These are phyloP conservation scores for Helenozyma baotianmanensis DNA, from an alignment of 805 yeast genomes.

Conservation along the genomic window DNA sequence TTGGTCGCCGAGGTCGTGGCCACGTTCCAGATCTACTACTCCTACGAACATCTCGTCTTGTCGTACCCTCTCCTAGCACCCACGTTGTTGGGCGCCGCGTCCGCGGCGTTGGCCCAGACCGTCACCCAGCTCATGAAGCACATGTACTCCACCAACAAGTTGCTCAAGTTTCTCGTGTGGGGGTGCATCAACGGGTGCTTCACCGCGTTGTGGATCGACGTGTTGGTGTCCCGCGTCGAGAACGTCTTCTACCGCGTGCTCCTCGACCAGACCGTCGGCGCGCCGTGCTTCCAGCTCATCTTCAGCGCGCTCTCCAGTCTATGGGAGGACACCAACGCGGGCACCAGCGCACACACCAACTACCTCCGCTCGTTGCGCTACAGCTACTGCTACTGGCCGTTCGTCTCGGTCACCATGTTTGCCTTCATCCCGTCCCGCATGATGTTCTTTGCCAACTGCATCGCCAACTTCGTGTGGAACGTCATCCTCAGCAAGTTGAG, in stretches of 20 bases:
- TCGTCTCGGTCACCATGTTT: slow-evolving; percentile 49
- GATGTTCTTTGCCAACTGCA: slow-evolving; percentile 56
- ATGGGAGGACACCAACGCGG: slow-evolving; percentile 47
- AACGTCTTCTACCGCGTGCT: slow-evolving; percentile 36
- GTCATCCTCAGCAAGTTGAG: slow-evolving; percentile 31
- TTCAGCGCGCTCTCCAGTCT: slow-evolving; percentile 46
- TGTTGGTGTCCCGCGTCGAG: slow-evolving; percentile 36
- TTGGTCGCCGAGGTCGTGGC: slow-evolving; percentile 24
- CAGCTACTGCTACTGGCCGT: slow-evolving; percentile 58
- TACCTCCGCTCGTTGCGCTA: slow-evolving; percentile 47
- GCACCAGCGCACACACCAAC: slow-evolving; percentile 15
- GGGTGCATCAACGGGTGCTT: slow-evolving; percentile 56
- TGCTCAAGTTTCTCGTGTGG: slow-evolving; percentile 52
- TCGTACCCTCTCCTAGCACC: slow-evolving; percentile 31
- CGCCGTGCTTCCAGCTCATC: slow-evolving; percentile 48
- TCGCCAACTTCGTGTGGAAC: slow-evolving; percentile 55
- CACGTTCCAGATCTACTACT: slow-evolving; percentile 24
- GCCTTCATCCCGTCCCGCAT: slow-evolving; percentile 42
- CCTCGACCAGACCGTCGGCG: slow-evolving; percentile 53
- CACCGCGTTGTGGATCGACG: slow-evolving; percentile 52
- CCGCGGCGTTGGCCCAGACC: slow-evolving; percentile 42
- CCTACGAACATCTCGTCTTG: slow-evolving; percentile 22
- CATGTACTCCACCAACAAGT: slow-evolving; percentile 27
- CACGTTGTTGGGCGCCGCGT: slow-evolving; percentile 32
- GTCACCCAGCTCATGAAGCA: slow-evolving; percentile 29